Evolutionary conservation across 805 yeast genomes (phyloP).

Genomic region (Maudiozyma serrabonitensis): DNA sequence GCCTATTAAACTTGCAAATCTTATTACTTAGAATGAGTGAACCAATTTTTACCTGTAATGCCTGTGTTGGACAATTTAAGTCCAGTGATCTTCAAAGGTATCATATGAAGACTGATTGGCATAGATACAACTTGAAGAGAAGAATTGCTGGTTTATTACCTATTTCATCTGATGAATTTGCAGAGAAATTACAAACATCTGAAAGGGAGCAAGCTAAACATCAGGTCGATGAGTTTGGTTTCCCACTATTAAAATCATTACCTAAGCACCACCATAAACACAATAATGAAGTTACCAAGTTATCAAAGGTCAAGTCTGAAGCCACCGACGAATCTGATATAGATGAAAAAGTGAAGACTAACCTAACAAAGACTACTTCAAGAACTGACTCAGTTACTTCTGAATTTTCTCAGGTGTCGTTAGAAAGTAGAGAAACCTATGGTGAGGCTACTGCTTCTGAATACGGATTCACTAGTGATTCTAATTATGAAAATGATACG

Average conservation of each 20-base stretch:
- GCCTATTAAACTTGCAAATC: neutral
- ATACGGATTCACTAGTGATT: constrained; percentile 34
- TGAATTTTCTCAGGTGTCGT: constrained; percentile 38
- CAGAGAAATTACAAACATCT: constrained; percentile 32
- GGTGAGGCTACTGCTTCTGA: constrained; percentile 45
- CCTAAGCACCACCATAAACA: neutral
- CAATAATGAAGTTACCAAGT: no score
- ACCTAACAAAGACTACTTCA: constrained; percentile 32
- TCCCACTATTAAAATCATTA: constrained; percentile 24
- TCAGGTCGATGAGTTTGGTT: constrained; percentile 34
- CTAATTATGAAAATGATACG: constrained; percentile 27
- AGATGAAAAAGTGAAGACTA: neutral
- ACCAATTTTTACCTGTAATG: constrained; percentile 63
- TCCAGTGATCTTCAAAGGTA: constrained; percentile 77
- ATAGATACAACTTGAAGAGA: constrained; percentile 87
- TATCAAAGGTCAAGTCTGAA: neutral
- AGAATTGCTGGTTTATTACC: constrained; percentile 80
- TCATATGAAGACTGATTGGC: constrained; percentile 99
- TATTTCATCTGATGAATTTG: constrained; percentile 45
- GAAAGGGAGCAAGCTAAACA: constrained; percentile 22
- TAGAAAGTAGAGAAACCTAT: constrained; percentile 27
- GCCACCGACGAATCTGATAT: neutral
- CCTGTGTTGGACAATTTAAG: constrained; percentile 75
- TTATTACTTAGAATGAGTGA: constrained; percentile 10
- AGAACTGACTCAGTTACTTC: constrained; percentile 50